These are phyloP conservation scores for Jamesozyma rosinii DNA, from an alignment of 805 yeast species.

Conservation along the genomic window DNA sequence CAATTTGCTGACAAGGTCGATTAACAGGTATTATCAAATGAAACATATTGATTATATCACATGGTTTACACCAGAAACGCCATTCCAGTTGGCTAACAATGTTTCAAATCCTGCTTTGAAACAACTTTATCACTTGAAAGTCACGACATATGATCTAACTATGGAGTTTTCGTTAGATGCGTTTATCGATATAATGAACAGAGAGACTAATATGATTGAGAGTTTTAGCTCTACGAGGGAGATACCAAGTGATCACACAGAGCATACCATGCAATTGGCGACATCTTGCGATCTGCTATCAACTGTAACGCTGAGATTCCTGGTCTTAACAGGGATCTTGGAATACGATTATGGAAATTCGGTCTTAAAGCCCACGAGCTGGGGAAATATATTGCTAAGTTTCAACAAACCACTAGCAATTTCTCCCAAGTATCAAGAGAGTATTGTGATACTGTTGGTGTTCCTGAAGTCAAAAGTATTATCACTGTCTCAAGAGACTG, in stretches of 20 bases:
- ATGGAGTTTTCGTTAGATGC: conserved; percentile 22
- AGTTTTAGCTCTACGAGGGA: conserved; percentile 15
- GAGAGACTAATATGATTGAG: conserved; percentile 28
- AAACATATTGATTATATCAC: conserved; percentile 47
- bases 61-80: conserved; percentile 42
- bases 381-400: conserved; percentile 42
- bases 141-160: conserved; percentile 20
- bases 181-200: conserved; percentile 18
- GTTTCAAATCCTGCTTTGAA: conserved; percentile 43
- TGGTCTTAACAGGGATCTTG: conserved; percentile 44
- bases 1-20: conserved; percentile 56
- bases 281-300: conserved; percentile 46
- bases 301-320: conserved; percentile 45
- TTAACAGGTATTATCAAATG: conserved; percentile 78
- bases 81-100: conserved; percentile 41
- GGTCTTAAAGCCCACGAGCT: conserved; percentile 35
- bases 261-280: conserved; percentile 23
- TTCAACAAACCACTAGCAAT: conserved; percentile 24
- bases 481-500: conserved; percentile 29
- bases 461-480: conserved; percentile 40
- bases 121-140: conserved; percentile 29
- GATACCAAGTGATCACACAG: neutral
- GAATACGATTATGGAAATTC: conserved; percentile 28
- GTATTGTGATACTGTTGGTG: conserved; percentile 39
- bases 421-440: conserved; percentile 29